A percentile compares a stretch with the other conserved stretches of the same genome.
Evolutionary conservation across 73 alveolate species (phyloP).

Genomic region (Tetrahymena borealis): DNA sequence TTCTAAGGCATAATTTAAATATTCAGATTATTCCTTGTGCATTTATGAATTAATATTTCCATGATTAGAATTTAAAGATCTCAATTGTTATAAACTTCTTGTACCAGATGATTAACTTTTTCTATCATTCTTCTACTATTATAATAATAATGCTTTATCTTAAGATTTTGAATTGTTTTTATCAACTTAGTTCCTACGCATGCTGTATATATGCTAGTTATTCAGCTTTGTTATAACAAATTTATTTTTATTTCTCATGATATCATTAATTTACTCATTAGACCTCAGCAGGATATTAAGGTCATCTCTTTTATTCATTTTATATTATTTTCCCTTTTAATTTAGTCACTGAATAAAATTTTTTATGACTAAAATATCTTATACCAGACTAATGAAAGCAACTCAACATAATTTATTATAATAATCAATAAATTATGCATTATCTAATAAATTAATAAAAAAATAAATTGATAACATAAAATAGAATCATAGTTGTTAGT

Average conservation of each 20-base stretch:
- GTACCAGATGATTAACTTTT: neutral
- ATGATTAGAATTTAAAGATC: neutral
- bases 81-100: neutral
- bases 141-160: neutral
- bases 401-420: no score
- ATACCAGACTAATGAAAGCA: no score
- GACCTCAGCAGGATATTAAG: neutral
- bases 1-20: neutral
- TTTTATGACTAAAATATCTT: no score
- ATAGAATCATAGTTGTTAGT: no score
- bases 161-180: neutral
- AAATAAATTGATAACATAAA: no score
- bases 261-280: neutral
- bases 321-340: no score
- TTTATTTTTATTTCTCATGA: neutral
- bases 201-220: neutral
- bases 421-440: no score
- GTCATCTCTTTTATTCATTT: neutral
- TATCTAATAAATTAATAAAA: no score
- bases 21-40: neutral
- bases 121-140: neutral
- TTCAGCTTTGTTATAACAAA: neutral
- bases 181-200: neutral
- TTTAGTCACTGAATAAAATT: no score
- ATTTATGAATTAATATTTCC: neutral